phyloP scores from a whole-genome alignment of 345 rosid genomes.

The Sonneratia caseolaris region DNA sequence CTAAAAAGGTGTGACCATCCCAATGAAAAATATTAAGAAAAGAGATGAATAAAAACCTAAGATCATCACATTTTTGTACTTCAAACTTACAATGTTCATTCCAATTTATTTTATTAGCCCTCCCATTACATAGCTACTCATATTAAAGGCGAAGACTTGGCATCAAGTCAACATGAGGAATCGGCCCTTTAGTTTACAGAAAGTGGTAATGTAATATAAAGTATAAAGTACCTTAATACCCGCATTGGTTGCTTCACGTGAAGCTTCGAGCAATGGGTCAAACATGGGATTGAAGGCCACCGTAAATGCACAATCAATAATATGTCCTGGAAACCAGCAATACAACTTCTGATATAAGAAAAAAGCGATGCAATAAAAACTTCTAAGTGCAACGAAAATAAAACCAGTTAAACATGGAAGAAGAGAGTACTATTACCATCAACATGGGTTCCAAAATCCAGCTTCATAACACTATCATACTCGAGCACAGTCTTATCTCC shows the following conservation, averaged over 20 bases:
- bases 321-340: slow-evolving; percentile 49
- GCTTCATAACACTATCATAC: slow-evolving; percentile 91
- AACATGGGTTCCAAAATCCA: slow-evolving; percentile 96
- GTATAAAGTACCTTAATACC: slow-evolving; percentile 67
- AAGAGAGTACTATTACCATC: slow-evolving; percentile 43
- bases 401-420: not conserved
- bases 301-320: slow-evolving; percentile 94
- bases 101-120: not conserved
- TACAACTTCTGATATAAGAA: not conserved
- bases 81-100: too few relatives aligned
- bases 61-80: too few relatives aligned
- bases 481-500: slow-evolving; percentile 97
- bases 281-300: slow-evolving; percentile 98
- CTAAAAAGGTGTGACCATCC: too few relatives aligned
- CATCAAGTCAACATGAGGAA: not conserved
- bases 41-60: too few relatives aligned
- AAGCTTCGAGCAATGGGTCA: slow-evolving; percentile 86
- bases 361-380: not conserved
- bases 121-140: not conserved
- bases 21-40: too few relatives aligned
- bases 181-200: not conserved
- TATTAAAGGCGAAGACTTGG: not conserved
- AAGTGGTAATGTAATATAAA: not conserved
- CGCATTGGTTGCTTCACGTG: slow-evolving; percentile 88
- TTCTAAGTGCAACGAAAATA: slow-evolving; percentile 4